Conservation (phyloP, 202 grass and related monocot genomes). For the Schoenoplectus tabernaemontani region DNA sequence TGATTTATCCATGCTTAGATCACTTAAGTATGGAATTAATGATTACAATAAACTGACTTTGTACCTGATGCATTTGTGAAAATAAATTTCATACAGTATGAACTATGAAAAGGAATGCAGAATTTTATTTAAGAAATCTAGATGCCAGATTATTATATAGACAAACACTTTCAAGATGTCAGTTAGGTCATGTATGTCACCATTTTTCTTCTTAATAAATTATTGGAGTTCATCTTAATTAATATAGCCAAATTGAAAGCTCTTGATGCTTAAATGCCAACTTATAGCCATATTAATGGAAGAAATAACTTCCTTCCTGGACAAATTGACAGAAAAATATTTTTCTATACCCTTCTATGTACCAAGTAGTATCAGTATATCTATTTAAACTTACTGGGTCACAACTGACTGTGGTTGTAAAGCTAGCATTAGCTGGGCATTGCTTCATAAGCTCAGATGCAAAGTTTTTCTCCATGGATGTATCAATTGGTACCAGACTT, state of each 20-base stretch:
- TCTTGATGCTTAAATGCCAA: neutral
- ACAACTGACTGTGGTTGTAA: slow-evolving; percentile 40
- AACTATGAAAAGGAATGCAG: neutral
- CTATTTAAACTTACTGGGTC: slow-evolving; percentile 39
- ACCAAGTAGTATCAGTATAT: neutral
- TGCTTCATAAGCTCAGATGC: slow-evolving; percentile 44
- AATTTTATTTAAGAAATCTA: neutral
- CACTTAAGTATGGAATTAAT: neutral
- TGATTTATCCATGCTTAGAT: neutral
- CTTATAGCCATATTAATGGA: neutral
- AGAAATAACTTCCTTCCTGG: neutral
- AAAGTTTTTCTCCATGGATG: slow-evolving; percentile 58
- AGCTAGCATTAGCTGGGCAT: slow-evolving; percentile 37
- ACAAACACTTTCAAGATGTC: neutral
- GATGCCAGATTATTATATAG: neutral
- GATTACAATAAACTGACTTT: neutral
- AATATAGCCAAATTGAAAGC: neutral
- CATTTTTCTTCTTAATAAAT: neutral
- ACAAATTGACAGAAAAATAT: neutral
- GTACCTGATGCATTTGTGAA: neutral
- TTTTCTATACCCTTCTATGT: neutral
- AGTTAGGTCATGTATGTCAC: neutral
- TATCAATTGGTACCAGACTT: slow-evolving; percentile 48
- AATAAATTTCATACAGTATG: neutral
- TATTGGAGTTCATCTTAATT: neutral